Evolutionary conservation across 2,329 filamentous ascomycete species (phyloP), one percentile per base, ranked within the genome.

Genomic region (Emmonsiellopsis sp.): DNA sequence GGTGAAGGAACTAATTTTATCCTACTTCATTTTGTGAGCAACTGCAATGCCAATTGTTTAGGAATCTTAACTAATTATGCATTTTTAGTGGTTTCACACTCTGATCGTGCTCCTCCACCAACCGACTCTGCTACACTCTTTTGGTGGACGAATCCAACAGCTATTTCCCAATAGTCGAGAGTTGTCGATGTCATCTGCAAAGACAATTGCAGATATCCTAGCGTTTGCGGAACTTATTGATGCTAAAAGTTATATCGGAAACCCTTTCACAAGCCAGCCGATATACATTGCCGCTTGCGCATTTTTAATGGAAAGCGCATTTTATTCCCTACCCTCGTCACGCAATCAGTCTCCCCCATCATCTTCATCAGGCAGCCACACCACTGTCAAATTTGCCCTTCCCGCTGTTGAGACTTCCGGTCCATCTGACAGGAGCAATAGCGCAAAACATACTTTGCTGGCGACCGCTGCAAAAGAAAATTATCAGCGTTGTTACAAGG

Each of bases 221-320:
- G 85, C 87, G 1, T 94, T 94, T 67, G 87, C 89, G 0, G 88
- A 94, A 64, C 73, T 94, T 8, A 88, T 93, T 50, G 88, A 94
- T 66, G 83, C 87, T 0, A 90, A 88, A 66, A 91, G 89, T 61
- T 89, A 91, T 53, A 85, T 91, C 35, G 88, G 89, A 1, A 95
- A 93, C 55, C 89, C 89, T 0, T 95, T 95, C 59, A 93, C 88
- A 0, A 89, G 86, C 47, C 89, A 95, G 67, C 89, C 89, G 0
- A 94, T 94, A 63, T 95, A 94, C 62, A 92, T 95, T 56, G 89
- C 89, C 0, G 89, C 89, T 0, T 94, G 89, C 64, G 89, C 89
- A 0, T 95, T 95, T 61, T 73, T 95, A 13, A 89, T 89, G 72
- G 89, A 95, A 65, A 89, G 87, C 4, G 84, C 82, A 3, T 80